Evolutionary conservation across 2,329 filamentous ascomycete genomes (phyloP).

Genomic region (Ascochyta koolunga): DNA sequence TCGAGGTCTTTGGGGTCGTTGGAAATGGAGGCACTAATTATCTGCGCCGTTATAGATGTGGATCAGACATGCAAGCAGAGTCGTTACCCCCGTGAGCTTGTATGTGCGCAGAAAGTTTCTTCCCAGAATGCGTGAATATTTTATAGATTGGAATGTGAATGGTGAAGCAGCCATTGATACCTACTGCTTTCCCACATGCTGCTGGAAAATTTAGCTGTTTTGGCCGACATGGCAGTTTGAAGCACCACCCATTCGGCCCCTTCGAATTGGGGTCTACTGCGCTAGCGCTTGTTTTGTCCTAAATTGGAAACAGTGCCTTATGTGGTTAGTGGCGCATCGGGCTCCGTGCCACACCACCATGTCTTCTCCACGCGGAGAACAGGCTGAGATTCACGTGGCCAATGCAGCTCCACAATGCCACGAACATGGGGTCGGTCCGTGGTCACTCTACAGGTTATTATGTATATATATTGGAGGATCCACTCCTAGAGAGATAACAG

Average conservation of each 20-base stretch:
- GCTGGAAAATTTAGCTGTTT: not conserved
- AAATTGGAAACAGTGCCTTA: not conserved
- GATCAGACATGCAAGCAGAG: no score
- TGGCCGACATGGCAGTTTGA: not conserved
- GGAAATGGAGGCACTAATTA: no score
- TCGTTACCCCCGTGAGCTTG: no score
- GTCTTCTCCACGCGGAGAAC: not conserved
- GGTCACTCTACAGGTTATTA: not conserved
- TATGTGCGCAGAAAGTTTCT: no score
- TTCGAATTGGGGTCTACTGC: not conserved
- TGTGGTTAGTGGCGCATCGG: conserved; percentile 17
- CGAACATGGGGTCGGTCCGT: not conserved
- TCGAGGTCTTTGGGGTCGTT: no score
- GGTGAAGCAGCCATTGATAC: not conserved
- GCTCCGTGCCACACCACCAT: not conserved
- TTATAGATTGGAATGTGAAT: not conserved
- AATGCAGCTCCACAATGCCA: not conserved
- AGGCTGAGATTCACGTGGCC: not conserved
- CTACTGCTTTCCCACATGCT: not conserved
- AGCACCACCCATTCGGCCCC: not conserved
- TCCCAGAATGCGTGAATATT: not conserved
- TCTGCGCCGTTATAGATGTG: no score
- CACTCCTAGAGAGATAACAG: not conserved
- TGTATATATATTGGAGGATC: not conserved
- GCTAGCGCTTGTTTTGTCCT: not conserved